Evolutionary conservation across 805 yeast genomes (phyloP), one percentile per base, ranked within the genome.

Genomic region (Saccharomycopsis sp.): DNA sequence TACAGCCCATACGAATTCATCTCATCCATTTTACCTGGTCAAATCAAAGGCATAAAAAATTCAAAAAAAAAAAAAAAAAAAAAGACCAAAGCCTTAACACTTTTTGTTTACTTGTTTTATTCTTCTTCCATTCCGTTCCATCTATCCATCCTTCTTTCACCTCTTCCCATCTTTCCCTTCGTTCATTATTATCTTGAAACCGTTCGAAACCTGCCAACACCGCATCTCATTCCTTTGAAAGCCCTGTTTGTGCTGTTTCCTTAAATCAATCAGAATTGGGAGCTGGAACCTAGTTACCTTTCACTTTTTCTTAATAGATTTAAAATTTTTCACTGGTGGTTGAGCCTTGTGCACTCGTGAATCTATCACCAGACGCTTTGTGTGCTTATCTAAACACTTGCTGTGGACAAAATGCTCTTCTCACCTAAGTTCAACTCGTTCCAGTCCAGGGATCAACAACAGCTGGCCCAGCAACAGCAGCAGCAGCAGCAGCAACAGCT

Each of bases 401-500:
- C n/a, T n/a, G n/a, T n/a, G n/a, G n/a, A n/a, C n/a, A n/a, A n/a
- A n/a, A 44, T 44, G 49, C 22, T 44, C 22, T 44, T 44, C 20
- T 44, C 49, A 17, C 49, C 49, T 17, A 44, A 44, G 22, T 44
- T 44, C 22, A 44, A 19, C 22, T 17, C 49, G 12, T 44, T 44
- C 20, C 49, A 44, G 49, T 12, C 20, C 7, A 44, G 49, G 49
- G 49, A 66, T 47, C 64, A 64, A 20, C 62, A 61, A 20, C 66
- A 64, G 20, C 65, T 60, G 34, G 63, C 58, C 41, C 64, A 65
- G 22, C 62, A 56, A 9, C 54, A 29, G 7, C 71, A 72, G 58
- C 73, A 70, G 47, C 76, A 70, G 64, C 67, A 69, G 55, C 68
- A 66, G 47, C 72, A 67, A 42, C 72, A 65, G 34, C 70, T 68